Evolutionary conservation across 2,329 filamentous ascomycete species (phyloP).

Genomic region (Verruconis gallopava): DNA sequence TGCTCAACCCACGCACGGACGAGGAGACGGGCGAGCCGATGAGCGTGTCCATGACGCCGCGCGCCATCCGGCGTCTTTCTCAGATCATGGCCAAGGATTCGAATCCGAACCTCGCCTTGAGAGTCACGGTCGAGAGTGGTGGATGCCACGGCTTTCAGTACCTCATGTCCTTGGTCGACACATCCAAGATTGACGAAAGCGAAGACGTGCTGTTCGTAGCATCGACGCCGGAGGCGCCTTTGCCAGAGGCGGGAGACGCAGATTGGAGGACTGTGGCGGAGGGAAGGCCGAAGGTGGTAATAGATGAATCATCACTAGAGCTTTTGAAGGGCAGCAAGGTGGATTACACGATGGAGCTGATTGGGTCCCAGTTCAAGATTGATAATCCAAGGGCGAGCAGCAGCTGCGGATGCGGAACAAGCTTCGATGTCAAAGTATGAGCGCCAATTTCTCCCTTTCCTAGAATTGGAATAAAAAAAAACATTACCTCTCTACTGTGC

Average conservation of each 20-base stretch:
- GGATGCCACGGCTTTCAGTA: constrained; percentile 99
- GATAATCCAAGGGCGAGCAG: constrained; percentile 87
- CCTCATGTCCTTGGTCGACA: constrained; percentile 68
- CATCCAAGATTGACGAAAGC: constrained; percentile 32
- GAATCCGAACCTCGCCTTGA: constrained; percentile 75
- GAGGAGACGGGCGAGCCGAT: constrained; percentile 72
- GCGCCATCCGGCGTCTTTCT: constrained; percentile 61
- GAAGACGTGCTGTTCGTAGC: constrained; percentile 71
- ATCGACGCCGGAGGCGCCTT: not conserved
- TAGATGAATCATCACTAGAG: constrained; percentile 79
- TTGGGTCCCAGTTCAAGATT: constrained; percentile 91
- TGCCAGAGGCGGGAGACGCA: constrained; percentile 28
- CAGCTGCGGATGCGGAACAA: constrained; percentile 93
- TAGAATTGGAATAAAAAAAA: too few relatives aligned
- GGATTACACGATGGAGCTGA: constrained; percentile 92
- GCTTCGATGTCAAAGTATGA: constrained; percentile 70
- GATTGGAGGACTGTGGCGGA: constrained; percentile 9
- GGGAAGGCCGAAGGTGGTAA: constrained; percentile 58
- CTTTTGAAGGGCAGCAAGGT: constrained; percentile 87
- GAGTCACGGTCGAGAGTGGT: constrained; percentile 82
- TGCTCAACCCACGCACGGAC: constrained; percentile 61
- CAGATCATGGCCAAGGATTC: constrained; percentile 41
- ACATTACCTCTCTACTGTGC: too few relatives aligned
- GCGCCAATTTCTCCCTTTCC: not conserved
- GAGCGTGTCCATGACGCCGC: constrained; percentile 67